Percentiles rank a stretch among this genome's conserved stretches.
Conservation (phyloP, 805 yeast genomes). For the Dipodascus albidus region DNA sequence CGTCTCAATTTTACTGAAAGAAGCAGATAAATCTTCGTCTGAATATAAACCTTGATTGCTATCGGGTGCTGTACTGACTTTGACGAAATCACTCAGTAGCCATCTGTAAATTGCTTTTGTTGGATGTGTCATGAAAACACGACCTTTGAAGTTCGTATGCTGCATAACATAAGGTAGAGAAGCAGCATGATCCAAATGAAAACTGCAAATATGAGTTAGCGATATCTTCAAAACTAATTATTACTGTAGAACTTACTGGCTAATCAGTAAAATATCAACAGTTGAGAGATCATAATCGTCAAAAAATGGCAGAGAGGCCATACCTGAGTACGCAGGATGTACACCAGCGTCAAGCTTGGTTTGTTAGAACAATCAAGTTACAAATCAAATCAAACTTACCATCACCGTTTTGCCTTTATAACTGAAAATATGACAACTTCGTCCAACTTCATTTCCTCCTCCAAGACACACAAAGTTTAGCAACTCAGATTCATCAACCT, state of each 20-base stretch:
- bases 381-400: slow-evolving; percentile 24
- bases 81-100: slow-evolving; percentile 87
- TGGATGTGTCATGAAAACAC: slow-evolving; percentile 98
- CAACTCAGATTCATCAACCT: slow-evolving; percentile 24
- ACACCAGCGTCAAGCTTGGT: slow-evolving; percentile 79
- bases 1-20: slow-evolving; percentile 86
- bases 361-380: background rate
- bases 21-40: slow-evolving; percentile 78
- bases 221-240: background rate
- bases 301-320: slow-evolving; percentile 85
- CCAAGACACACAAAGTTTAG: slow-evolving; percentile 81
- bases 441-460: slow-evolving; percentile 97
- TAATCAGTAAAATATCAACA: slow-evolving; percentile 75
- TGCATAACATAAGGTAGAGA: slow-evolving; percentile 97
- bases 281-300: slow-evolving; percentile 88
- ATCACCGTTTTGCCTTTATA: slow-evolving; percentile 90
- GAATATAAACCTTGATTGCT: slow-evolving; percentile 47
- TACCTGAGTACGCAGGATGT: slow-evolving; percentile 89
- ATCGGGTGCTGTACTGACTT: slow-evolving; percentile 51
- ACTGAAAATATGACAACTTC: slow-evolving; percentile 87
- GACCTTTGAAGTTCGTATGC: slow-evolving; percentile 85
- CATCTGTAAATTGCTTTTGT: slow-evolving; percentile 96
- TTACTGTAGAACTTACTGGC: slow-evolving; percentile 37
- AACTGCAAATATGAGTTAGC: slow-evolving; percentile 26
- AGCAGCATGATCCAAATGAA: slow-evolving; percentile 97